Conservation (phyloP, 2,329 filamentous ascomycete genomes). For the Pestalotiopsis sp. region DNA sequence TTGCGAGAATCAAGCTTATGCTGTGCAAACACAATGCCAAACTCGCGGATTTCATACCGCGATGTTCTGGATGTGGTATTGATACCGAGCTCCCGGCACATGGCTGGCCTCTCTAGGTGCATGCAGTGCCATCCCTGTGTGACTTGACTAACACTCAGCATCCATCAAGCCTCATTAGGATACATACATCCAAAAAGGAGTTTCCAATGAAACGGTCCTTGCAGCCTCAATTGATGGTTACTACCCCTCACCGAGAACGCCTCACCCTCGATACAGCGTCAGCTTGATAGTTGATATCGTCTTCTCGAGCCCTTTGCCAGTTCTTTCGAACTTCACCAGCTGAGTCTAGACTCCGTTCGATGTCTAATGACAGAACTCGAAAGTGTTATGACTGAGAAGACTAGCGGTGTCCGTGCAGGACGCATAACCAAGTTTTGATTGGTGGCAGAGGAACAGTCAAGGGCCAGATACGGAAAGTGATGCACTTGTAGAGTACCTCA, state of each 20-base stretch:
- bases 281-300: background rate
- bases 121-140: background rate
- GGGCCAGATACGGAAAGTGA: no score
- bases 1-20: no score
- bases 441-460: no score
- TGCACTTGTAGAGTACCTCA: no score
- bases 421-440: no score
- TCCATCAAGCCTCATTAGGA: background rate
- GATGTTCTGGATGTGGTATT: no score
- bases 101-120: background rate
- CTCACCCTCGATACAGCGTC: background rate
- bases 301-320: background rate
- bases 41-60: no score
- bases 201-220: background rate
- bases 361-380: no score
- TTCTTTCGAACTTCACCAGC: background rate
- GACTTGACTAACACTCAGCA: background rate
- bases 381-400: no score
- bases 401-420: no score
- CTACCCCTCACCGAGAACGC: background rate
- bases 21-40: no score
- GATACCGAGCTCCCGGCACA: background rate
- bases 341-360: background rate
- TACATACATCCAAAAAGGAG: background rate
- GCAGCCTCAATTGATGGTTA: background rate